These are phyloP conservation scores for Prunus campanulata DNA, from an alignment of 306 rosid species.

Conservation along the genomic window DNA sequence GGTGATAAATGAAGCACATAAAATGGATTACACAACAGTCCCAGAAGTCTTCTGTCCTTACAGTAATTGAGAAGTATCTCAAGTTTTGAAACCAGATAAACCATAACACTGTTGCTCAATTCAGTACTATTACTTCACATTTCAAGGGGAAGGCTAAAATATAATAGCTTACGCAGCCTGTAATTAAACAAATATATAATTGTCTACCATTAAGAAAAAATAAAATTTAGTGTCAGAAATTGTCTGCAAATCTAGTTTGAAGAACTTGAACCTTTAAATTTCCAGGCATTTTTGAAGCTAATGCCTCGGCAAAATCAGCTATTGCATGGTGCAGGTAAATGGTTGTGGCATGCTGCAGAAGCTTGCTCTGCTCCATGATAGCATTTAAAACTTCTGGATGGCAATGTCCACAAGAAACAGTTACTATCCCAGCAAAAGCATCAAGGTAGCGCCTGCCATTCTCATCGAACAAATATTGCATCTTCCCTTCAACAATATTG, in stretches of 20 bases:
- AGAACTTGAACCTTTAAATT: conserved; percentile 54
- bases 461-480: conserved; percentile 90
- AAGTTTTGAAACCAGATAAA: neutral
- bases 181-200: neutral
- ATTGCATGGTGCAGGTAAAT: conserved; percentile 71
- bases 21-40: neutral
- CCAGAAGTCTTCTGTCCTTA: neutral
- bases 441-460: conserved; percentile 89
- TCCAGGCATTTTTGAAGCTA: conserved; percentile 86
- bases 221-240: neutral
- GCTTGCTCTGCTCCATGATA: conserved; percentile 66
- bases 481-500: conserved; percentile 92
- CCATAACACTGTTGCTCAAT: neutral
- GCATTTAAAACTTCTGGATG: conserved; percentile 77
- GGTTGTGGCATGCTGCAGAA: conserved; percentile 86
- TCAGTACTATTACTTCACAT: neutral
- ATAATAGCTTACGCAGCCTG: neutral
- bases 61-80: neutral
- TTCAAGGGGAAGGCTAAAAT: neutral
- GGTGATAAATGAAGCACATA: neutral
- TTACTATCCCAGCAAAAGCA: conserved; percentile 97
- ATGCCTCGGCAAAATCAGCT: conserved; percentile 75
- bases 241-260: neutral
- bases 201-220: neutral
- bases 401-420: conserved; percentile 95